Base-by-base conservation (phyloP, 495 filamentous ascomycete genomes). In the Penicillium cosmopolitanum region DNA sequence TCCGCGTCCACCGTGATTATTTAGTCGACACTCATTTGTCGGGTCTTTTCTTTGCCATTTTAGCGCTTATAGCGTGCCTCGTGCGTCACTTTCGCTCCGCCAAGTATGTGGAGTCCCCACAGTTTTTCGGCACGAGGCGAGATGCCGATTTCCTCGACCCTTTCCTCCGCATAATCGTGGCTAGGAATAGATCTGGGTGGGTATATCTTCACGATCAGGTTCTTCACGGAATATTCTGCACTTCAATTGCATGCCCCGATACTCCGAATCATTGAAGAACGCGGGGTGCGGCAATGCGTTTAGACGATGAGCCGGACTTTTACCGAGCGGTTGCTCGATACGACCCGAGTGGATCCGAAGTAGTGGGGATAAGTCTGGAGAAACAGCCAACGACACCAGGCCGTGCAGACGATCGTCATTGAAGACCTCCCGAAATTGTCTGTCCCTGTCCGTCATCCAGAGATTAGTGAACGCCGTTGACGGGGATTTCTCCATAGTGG, bases 401-500 rank as follows among this genome's bases (percentile, higher is more conserved):
- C 3, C 15, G 5, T 48, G 46, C 10, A 28, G 58, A 44, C 35
- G 65, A 65, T 65, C 58, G 33, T 61, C 61, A 65, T 60, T 54
- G 53, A 23, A 60, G 21, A 48, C 46, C 46, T 48, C 5, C 46
- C 46, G 19, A 48, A 48, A 25, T 28, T 5, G 21, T 25, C 11
- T n/a, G 7, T 48, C 10, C 46, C 12, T 48, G 21, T 48, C 46
- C 23, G 46, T 48, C 19, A 48, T 28, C 10, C 9, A 21, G 19
- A 28, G 10, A 23, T n/a, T 48, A 48, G 21, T 25, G 46, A 23
- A 48, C 46, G 46, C 46, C 19, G 46, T 23, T 48, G 19, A 48
- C 46, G 23, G 46, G 2, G 23, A 28, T 12, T 48, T 48, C 23
- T 48, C 19, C 18, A 48, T 48, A 23, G 46, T 48, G 46, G 46